phyloP scores from a whole-genome alignment of 2,329 filamentous ascomycete species.

The Geoglossum cookeanum region DNA sequence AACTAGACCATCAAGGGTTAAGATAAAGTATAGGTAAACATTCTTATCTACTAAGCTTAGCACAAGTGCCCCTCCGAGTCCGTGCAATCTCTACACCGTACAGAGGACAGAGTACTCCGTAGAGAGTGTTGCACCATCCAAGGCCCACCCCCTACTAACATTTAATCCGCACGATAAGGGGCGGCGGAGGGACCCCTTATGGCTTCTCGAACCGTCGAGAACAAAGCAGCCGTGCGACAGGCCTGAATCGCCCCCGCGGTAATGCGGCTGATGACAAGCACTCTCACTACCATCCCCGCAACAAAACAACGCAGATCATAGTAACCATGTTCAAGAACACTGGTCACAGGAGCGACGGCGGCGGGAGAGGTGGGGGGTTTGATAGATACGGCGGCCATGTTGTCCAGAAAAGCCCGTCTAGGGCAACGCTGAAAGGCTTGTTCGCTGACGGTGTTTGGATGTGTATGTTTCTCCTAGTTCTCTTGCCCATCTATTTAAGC shows the following conservation, averaged over 20 bases:
- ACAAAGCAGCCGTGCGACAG: neutral
- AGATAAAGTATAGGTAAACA: neutral
- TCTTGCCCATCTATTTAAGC: neutral
- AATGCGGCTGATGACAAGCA: neutral
- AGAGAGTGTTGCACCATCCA: too few species aligned
- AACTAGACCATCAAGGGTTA: slow-evolving; percentile 4
- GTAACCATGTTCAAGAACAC: neutral
- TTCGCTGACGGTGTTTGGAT: slow-evolving; percentile 28
- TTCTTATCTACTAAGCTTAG: neutral
- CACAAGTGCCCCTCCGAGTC: neutral
- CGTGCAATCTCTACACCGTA: too few species aligned
- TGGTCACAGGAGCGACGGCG: neutral
- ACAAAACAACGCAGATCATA: neutral
- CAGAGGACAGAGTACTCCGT: too few species aligned
- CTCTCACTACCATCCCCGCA: neutral
- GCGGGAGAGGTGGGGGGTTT: neutral
- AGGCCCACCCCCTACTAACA: too few species aligned
- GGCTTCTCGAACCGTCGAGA: neutral
- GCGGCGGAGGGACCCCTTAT: too few species aligned
- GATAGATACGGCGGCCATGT: neutral
- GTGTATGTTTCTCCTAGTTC: slow-evolving; percentile 15
- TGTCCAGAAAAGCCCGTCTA: slow-evolving; percentile 4
- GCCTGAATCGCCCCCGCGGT: neutral
- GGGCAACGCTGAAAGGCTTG: slow-evolving; percentile 15
- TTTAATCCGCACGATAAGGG: neutral